Percentiles rank a stretch among this genome's conserved stretches.
phyloP scores from a whole-genome alignment of 225 moss, liverwort and hornwort genomes.

The Pleurozium schreberi region DNA sequence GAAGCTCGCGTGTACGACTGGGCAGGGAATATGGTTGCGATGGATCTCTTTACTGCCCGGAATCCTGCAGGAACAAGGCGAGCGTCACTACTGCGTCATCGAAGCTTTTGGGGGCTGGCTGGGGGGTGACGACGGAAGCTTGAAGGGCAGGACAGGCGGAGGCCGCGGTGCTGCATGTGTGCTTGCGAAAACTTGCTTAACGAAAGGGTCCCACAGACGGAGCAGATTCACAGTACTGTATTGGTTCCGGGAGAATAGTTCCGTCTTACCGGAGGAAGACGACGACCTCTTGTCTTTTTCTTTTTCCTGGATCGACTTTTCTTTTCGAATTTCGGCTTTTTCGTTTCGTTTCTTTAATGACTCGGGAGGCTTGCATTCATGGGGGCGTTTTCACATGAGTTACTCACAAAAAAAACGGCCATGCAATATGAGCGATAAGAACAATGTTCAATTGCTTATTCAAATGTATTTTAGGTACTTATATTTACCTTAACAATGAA shows the following conservation, averaged over 20 bases:
- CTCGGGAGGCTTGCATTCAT: too few species aligned
- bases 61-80: neutral
- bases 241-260: too few species aligned
- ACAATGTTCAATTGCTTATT: too few species aligned
- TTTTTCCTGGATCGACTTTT: neutral
- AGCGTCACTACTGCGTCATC: neutral
- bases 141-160: neutral
- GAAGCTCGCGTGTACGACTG: neutral
- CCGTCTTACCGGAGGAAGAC: neutral
- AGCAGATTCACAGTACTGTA: neutral
- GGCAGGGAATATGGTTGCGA: neutral
- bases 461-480: too few species aligned
- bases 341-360: neutral
- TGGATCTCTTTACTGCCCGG: neutral
- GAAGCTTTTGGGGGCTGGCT: neutral
- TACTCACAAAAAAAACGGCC: too few species aligned
- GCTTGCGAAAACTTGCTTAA: neutral
- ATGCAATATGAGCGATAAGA: too few species aligned
- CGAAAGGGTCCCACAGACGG: neutral
- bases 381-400: too few species aligned
- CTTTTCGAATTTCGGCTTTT: neutral
- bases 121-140: neutral
- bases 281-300: neutral
- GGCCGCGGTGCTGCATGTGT: neutral
- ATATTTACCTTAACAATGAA: too few species aligned